Evolutionary conservation across 345 rosid genomes (phyloP).

Genomic region (Lepidium aucheri): DNA sequence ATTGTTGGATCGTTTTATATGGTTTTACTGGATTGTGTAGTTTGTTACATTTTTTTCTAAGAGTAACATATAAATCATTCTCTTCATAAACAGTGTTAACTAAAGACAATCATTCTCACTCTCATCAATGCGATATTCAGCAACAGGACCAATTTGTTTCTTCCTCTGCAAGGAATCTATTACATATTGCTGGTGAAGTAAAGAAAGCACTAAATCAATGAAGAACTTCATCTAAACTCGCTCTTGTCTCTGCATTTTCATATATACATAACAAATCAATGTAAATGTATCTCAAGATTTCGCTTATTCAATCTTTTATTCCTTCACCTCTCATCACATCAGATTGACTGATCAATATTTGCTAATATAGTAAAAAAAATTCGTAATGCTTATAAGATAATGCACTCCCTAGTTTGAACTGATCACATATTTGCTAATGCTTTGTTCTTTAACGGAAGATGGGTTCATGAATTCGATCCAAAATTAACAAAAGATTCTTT

Average conservation of each 20-base stretch:
- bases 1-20: not conserved
- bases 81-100: not conserved
- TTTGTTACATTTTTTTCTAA: no score
- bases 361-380: no score
- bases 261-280: no score
- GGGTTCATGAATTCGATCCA: not conserved
- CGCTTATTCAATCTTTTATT: no score
- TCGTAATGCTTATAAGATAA: no score
- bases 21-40: not conserved
- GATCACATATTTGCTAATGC: slow-evolving; percentile 13
- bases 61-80: no score
- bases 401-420: not conserved
- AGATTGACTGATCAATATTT: not conserved
- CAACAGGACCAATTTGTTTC: not conserved
- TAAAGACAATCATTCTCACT: not conserved
- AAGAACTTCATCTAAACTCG: no score
- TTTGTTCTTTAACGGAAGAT: slow-evolving; percentile 13
- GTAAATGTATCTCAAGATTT: no score
- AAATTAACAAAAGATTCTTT: slow-evolving; percentile 1
- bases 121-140: not conserved
- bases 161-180: slow-evolving; percentile 4
- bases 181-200: no score
- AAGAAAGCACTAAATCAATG: no score
- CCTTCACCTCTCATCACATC: no score
- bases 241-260: no score